phyloP scores from a whole-genome alignment of 2,329 filamentous ascomycete genomes.

The Epichloe baconii region DNA sequence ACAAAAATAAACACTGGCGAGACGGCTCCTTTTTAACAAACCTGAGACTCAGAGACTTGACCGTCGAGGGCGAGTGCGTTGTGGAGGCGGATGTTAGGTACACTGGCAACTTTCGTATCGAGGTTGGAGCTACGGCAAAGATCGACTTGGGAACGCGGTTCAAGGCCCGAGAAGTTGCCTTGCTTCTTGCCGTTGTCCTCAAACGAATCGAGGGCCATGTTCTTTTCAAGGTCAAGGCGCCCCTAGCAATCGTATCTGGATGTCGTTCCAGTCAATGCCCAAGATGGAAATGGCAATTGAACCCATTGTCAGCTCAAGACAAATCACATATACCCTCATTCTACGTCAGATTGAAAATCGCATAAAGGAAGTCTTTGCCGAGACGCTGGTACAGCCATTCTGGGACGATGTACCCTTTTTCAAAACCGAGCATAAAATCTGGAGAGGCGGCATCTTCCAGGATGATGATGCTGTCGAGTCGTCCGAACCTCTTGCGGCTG shows the following conservation, averaged over 20 bases:
- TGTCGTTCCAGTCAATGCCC: slow-evolving; percentile 86
- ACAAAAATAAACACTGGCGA: slow-evolving; percentile 74
- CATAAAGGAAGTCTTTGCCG: slow-evolving; percentile 85
- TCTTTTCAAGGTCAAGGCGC: slow-evolving; percentile 79
- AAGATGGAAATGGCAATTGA: slow-evolving; percentile 91
- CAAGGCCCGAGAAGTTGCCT: slow-evolving; percentile 78
- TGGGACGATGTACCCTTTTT: slow-evolving; percentile 96
- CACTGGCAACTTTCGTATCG: slow-evolving; percentile 75
- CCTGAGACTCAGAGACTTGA: slow-evolving; percentile 75
- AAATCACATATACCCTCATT: slow-evolving; percentile 90
- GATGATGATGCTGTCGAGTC: slow-evolving; percentile 34
- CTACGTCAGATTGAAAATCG: slow-evolving; percentile 86
- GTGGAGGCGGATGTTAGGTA: slow-evolving; percentile 83
- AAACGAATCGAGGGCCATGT: slow-evolving; percentile 77
- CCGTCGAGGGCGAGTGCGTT: slow-evolving; percentile 78
- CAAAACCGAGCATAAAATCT: slow-evolving; percentile 61
- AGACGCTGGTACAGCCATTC: slow-evolving; percentile 82
- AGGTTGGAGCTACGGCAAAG: slow-evolving; percentile 83
- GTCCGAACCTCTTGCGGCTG: slow-evolving; percentile 10
- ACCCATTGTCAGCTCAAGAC: slow-evolving; percentile 85
- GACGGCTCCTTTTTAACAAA: slow-evolving; percentile 77
- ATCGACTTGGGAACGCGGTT: slow-evolving; percentile 83
- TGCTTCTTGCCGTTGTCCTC: slow-evolving; percentile 74
- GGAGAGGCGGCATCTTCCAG: slow-evolving; percentile 74
- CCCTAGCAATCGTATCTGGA: slow-evolving; percentile 96